phyloP scores from a whole-genome alignment of 371 early-diverging fungal genomes.

The Rhizopus microsporus region DNA sequence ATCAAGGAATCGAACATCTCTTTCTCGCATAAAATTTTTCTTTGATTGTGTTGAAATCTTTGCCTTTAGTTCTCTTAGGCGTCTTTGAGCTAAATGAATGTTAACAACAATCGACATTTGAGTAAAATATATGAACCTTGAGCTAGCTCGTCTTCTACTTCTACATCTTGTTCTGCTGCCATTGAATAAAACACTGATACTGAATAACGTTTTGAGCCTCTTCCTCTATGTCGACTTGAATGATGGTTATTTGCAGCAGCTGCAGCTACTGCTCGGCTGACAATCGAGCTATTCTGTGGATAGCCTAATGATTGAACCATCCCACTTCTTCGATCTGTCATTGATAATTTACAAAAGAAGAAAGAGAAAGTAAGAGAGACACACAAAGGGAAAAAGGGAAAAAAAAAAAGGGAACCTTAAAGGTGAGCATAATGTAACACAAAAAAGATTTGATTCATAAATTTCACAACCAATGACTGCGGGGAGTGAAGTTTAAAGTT shows the following conservation, averaged over 20 bases:
- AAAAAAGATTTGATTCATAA: neutral
- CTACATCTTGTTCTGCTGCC: constrained; percentile 92
- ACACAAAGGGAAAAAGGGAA: constrained; percentile 1
- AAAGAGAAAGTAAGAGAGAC: neutral
- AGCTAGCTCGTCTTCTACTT: constrained; percentile 92
- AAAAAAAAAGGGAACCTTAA: neutral
- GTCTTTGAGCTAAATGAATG: constrained; percentile 69
- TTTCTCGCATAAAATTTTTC: constrained; percentile 91
- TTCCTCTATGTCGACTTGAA: constrained; percentile 23
- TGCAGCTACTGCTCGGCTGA: constrained; percentile 43
- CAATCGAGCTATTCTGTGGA: constrained; percentile 35
- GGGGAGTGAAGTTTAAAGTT: neutral
- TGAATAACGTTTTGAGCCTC: constrained; percentile 71
- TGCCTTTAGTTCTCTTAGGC: constrained; percentile 82
- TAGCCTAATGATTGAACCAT: constrained; percentile 45
- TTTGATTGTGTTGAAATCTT: constrained; percentile 92
- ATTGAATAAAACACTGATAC: constrained; percentile 87
- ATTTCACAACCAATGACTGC: no score
- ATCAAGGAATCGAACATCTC: constrained; percentile 95
- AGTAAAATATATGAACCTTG: constrained; percentile 26
- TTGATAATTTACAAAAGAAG: constrained; percentile 4
- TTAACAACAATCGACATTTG: neutral
- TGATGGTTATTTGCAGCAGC: constrained; percentile 44
- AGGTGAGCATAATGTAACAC: neutral
- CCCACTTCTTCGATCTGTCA: constrained; percentile 49